phyloP scores from a whole-genome alignment of 2,329 filamentous ascomycete species.

The Penicillium griseofulvum region DNA sequence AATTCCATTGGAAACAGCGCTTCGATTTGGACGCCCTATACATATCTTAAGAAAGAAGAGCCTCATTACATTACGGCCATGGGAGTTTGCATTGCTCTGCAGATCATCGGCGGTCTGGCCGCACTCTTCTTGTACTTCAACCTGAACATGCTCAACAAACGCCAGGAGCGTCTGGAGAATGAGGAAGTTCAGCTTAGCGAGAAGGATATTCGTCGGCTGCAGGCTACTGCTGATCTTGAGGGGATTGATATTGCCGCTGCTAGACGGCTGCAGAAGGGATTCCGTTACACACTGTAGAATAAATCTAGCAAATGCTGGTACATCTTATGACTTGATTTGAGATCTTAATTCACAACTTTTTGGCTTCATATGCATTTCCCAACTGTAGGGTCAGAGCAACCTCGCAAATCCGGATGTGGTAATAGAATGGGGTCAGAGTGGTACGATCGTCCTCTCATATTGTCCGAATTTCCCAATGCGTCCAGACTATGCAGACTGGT shows the following conservation, averaged over 20 bases:
- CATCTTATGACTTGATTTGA: background rate
- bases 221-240: conserved; percentile 53
- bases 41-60: conserved; percentile 41
- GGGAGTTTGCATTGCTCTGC: conserved; percentile 44
- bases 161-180: conserved; percentile 52
- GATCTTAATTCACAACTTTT: background rate
- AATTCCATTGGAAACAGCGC: conserved; percentile 55
- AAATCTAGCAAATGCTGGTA: background rate
- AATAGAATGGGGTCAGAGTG: background rate
- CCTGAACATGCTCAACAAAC: conserved; percentile 49
- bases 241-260: conserved; percentile 52
- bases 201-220: conserved; percentile 48
- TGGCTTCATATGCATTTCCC: background rate
- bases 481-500: background rate
- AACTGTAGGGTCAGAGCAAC: too few species aligned
- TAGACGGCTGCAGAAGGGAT: conserved; percentile 54
- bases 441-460: background rate
- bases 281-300: conserved; percentile 50
- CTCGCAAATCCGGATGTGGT: background rate
- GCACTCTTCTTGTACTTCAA: conserved; percentile 41
- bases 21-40: conserved; percentile 54
- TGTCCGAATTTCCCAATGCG: background rate
- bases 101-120: conserved; percentile 35
- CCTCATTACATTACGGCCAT: conserved; percentile 45
- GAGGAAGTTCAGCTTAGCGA: conserved; percentile 47